Evolutionary conservation across 1,139 yeast genomes (phyloP).

Genomic region (Hansenula lynferdii): DNA sequence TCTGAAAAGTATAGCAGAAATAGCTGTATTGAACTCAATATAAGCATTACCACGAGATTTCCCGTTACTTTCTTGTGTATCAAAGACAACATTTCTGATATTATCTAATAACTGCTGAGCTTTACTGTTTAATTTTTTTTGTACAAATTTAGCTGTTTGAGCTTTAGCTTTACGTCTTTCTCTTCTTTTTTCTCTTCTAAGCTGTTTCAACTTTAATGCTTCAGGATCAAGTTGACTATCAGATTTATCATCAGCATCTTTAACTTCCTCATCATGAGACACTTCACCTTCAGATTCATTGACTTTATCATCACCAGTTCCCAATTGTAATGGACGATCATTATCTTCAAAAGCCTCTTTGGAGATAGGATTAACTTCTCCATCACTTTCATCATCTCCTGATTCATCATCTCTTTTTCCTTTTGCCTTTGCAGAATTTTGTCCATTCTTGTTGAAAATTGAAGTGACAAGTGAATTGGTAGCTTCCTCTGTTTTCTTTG

Average conservation of each 20-base stretch:
- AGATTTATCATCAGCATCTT: background rate
- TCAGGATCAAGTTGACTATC: background rate
- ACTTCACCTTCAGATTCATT: too few species aligned
- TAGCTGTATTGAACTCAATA: slow-evolving; percentile 8
- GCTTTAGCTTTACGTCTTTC: background rate
- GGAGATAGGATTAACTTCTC: too few species aligned
- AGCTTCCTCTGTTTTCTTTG: background rate
- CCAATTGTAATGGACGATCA: too few species aligned
- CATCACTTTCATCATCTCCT: background rate
- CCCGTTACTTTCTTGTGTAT: slow-evolving; percentile 14
- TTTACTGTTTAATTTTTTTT: slow-evolving; percentile 5
- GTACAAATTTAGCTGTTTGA: background rate
- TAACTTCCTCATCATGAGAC: background rate
- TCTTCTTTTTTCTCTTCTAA: background rate
- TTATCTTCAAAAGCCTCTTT: too few species aligned
- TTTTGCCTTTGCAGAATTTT: slow-evolving; percentile 12
- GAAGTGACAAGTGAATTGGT: background rate
- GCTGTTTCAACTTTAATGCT: slow-evolving; percentile 1
- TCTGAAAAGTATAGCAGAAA: slow-evolving; percentile 12
- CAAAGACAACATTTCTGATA: slow-evolving; percentile 9
- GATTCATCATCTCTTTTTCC: background rate
- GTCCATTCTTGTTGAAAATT: slow-evolving; percentile 10
- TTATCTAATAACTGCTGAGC: slow-evolving; percentile 5
- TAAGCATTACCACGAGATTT: slow-evolving; percentile 15
- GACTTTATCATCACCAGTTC: too few species aligned